Conservation (phyloP, 371 early-diverging fungal genomes). For the Fennellomyces sp. region DNA sequence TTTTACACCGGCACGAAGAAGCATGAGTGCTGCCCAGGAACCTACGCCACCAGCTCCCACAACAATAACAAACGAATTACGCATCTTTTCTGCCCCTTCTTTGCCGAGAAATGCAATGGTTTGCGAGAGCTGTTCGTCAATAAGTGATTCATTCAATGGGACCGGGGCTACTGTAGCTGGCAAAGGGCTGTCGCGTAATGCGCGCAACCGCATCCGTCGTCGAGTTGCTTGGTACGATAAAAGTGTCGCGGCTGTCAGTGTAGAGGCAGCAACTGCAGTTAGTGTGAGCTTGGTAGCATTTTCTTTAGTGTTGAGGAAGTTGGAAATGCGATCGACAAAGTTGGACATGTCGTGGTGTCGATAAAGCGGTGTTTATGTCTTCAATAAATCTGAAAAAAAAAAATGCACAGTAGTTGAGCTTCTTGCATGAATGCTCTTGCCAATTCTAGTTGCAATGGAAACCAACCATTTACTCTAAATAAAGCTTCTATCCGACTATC, state of each 20-base stretch:
- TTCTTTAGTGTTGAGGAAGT: conserved; percentile 12
- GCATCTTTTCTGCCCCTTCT: conserved; percentile 68
- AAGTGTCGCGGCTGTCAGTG: conserved; percentile 57
- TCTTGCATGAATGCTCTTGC: no score
- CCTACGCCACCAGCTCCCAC: conserved; percentile 97
- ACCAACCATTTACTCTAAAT: no score
- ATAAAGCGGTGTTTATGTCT: neutral
- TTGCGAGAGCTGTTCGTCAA: conserved; percentile 85
- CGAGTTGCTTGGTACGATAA: conserved; percentile 43
- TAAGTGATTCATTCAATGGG: conserved; percentile 60
- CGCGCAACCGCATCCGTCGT: conserved; percentile 40
- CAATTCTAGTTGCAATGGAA: no score
- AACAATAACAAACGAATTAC: conserved; percentile 84
- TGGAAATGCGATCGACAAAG: conserved; percentile 9
- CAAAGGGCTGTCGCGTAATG: conserved; percentile 37
- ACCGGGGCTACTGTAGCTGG: neutral
- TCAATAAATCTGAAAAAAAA: neutral
- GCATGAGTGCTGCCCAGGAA: conserved; percentile 89
- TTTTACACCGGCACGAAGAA: conserved; percentile 88
- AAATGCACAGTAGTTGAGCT: no score
- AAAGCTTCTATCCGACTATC: no score
- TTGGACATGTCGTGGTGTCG: neutral
- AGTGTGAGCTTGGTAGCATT: conserved; percentile 29
- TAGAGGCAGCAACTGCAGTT: conserved; percentile 66
- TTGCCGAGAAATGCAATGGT: conserved; percentile 89